A percentile compares a stretch with the other conserved stretches of the same genome.
Conservation (phyloP, 2,329 filamentous ascomycete genomes). For the Plectosphaerella sp. region DNA sequence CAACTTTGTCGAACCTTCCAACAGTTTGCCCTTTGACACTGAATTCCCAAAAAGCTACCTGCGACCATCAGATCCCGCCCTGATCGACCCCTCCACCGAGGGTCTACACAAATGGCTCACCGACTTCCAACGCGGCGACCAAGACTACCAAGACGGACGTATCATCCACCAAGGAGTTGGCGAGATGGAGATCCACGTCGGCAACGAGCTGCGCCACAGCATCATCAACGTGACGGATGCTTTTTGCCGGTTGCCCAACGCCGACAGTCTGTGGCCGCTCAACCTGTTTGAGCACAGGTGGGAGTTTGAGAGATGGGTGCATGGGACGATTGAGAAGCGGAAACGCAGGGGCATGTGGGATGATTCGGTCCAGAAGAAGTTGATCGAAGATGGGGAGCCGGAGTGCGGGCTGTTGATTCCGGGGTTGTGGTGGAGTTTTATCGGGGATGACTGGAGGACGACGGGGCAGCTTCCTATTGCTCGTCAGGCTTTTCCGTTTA, state of each 20-base stretch:
- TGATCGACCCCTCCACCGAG: not conserved
- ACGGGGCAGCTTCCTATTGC: too few species aligned
- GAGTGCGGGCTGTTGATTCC: not conserved
- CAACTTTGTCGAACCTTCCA: not conserved
- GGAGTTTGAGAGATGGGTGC: not conserved
- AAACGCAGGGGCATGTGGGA: not conserved
- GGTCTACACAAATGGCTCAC: not conserved
- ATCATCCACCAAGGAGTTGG: slow-evolving; percentile 1
- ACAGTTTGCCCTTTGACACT: not conserved
- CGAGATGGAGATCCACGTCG: not conserved
- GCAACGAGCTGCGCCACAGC: not conserved
- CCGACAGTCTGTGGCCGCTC: not conserved
- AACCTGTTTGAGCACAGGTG: not conserved
- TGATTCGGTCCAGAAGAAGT: not conserved
- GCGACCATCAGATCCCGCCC: not conserved
- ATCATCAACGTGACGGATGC: not conserved
- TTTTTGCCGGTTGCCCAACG: not conserved
- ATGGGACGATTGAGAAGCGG: not conserved
- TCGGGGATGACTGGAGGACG: not conserved
- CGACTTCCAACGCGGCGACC: not conserved
- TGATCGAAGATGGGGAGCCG: not conserved
- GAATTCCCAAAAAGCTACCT: not conserved
- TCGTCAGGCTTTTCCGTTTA: too few species aligned
- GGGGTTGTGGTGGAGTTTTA: not conserved
- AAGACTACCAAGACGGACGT: not conserved